phyloP scores from a whole-genome alignment of 306 rosid species.

The Acacia melanoxylon region DNA sequence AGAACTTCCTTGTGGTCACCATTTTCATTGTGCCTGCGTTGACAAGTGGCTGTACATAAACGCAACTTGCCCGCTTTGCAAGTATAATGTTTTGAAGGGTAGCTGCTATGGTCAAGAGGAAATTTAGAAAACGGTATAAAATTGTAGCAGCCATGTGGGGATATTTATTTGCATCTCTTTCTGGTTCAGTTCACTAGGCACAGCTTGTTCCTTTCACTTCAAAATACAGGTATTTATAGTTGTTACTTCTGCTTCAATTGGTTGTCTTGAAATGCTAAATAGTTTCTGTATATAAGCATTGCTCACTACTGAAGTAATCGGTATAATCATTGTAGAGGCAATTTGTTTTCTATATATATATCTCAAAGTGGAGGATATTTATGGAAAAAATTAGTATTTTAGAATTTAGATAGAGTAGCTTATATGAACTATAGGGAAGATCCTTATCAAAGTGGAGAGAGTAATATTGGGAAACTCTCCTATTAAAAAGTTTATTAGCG shows the following conservation, averaged over 20 bases:
- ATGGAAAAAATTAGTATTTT: no score
- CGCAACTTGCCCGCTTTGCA: slow-evolving; percentile 98
- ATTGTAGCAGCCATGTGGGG: slow-evolving; percentile 26
- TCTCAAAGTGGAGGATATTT: not conserved
- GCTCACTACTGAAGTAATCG: slow-evolving; percentile 11
- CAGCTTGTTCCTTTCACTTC: slow-evolving; percentile 34
- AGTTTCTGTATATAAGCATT: slow-evolving; percentile 35
- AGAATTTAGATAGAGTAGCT: no score
- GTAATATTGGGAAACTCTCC: no score
- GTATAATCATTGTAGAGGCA: slow-evolving; percentile 28
- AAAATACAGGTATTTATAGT: slow-evolving; percentile 24
- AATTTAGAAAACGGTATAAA: slow-evolving; percentile 44
- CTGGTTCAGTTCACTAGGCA: slow-evolving; percentile 35
- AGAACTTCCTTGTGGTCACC: slow-evolving; percentile 93
- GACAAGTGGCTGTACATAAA: slow-evolving; percentile 93
- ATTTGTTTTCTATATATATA: not conserved
- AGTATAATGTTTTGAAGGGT: slow-evolving; percentile 85
- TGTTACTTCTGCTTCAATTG: slow-evolving; percentile 22
- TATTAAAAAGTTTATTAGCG: no score
- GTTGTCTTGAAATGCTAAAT: not conserved
- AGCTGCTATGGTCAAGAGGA: slow-evolving; percentile 59
- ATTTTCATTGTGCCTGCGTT: slow-evolving; percentile 88
- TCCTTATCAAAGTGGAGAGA: not conserved
- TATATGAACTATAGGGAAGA: not conserved
- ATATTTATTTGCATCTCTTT: slow-evolving; percentile 15